Conservation (phyloP, 352 stramenopile species). For the Elongisporangium anandrum region DNA sequence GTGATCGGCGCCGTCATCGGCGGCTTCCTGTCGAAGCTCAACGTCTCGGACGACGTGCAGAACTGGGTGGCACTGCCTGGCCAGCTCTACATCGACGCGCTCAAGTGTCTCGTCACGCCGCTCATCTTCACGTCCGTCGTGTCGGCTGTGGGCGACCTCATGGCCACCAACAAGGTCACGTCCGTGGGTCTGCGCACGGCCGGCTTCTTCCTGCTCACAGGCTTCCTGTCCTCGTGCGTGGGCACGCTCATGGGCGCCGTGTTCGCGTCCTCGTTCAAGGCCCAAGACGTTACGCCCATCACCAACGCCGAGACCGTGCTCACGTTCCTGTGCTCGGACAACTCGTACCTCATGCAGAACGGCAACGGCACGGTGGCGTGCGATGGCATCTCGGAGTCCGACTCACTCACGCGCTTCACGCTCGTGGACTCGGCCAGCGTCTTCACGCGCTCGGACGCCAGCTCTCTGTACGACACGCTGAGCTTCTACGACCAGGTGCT, state of each 20-base stretch:
- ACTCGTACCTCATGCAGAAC: constrained; percentile 14
- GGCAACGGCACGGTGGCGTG: constrained; percentile 22
- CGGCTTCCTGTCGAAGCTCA: constrained; percentile 16
- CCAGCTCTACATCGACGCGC: constrained; percentile 32
- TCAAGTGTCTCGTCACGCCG: constrained; percentile 43
- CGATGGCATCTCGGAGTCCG: constrained; percentile 22
- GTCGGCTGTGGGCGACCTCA: constrained; percentile 24
- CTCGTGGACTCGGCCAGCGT: constrained; percentile 5
- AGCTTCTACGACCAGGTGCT: constrained; percentile 71
- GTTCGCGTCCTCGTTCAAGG: constrained; percentile 22
- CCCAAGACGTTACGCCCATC: not conserved
- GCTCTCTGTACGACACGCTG: constrained; percentile 24
- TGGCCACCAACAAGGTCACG: constrained; percentile 27
- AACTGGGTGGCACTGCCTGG: constrained; percentile 30
- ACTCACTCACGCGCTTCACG: constrained; percentile 22
- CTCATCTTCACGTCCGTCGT: constrained; percentile 37
- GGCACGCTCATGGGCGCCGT: constrained; percentile 23
- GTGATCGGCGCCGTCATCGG: constrained; percentile 22
- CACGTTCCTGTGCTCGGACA: constrained; percentile 21
- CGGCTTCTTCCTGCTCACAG: constrained; percentile 19
- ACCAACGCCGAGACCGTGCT: constrained; percentile 6
- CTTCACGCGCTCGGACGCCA: not conserved
- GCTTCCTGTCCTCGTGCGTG: constrained; percentile 23
- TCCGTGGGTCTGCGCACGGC: constrained; percentile 29
- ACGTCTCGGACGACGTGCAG: constrained; percentile 10